Percentiles rank a stretch among this genome's conserved stretches.
phyloP scores from a whole-genome alignment of 805 yeast species.

The Clavispora carvajalis region DNA sequence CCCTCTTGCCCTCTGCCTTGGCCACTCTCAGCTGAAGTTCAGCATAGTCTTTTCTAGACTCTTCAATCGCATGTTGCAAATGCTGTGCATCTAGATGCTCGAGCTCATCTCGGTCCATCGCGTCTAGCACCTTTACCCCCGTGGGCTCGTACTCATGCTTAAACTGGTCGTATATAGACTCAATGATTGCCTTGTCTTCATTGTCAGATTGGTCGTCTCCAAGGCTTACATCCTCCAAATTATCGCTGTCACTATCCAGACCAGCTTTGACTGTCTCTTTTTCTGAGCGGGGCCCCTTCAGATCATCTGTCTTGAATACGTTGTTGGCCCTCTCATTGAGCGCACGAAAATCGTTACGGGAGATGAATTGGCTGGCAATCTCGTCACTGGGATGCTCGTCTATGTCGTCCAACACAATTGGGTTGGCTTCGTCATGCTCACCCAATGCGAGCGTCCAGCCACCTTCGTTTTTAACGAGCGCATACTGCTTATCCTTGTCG shows the following conservation, averaged over 20 bases:
- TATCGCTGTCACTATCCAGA: conserved; percentile 13
- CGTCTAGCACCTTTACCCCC: not conserved
- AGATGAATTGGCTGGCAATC: not conserved
- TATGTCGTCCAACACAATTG: conserved; percentile 51
- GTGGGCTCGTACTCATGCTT: conserved; percentile 9
- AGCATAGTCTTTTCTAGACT: conserved; percentile 40
- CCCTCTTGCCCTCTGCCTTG: too few relatives aligned
- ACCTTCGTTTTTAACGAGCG: conserved; percentile 66
- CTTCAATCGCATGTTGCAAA: conserved; percentile 43
- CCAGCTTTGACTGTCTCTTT: not conserved
- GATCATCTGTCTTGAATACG: too few relatives aligned
- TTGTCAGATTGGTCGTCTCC: conserved; percentile 17
- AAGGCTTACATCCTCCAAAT: conserved; percentile 22
- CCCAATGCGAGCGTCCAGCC: conserved; percentile 77
- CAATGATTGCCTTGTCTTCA: conserved; percentile 31
- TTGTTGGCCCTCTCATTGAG: not conserved
- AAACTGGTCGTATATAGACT: conserved; percentile 32
- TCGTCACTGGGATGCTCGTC: conserved; percentile 16
- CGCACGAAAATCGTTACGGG: too few relatives aligned
- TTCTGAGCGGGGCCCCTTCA: too few relatives aligned
- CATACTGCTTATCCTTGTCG: conserved; percentile 71
- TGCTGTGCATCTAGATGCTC: conserved; percentile 30
- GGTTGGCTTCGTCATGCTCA: conserved; percentile 35
- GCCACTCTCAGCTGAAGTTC: too few relatives aligned
- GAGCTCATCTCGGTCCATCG: not conserved